phyloP scores from a whole-genome alignment of 768 basidiomycete genomes.

The Myochromella boudieri region DNA sequence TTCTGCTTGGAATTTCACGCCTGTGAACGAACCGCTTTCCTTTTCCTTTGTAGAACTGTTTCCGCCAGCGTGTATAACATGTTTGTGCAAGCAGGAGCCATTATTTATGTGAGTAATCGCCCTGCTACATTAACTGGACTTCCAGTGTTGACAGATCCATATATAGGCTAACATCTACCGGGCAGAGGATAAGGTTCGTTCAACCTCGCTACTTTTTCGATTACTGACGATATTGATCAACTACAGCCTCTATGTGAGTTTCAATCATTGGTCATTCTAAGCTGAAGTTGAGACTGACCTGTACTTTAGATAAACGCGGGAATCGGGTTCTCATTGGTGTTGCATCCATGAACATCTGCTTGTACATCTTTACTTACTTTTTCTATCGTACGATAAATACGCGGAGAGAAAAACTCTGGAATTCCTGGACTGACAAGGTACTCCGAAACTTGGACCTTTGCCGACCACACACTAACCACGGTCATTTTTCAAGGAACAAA shows the following conservation, averaged over 20 bases:
- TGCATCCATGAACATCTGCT: slow-evolving; percentile 47
- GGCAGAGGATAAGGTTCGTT: slow-evolving; percentile 2
- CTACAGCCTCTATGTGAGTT: slow-evolving; percentile 34
- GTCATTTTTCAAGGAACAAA: slow-evolving; percentile 40
- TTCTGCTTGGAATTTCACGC: not conserved
- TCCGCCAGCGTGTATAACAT: slow-evolving; percentile 60
- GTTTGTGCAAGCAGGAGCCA: slow-evolving; percentile 58
- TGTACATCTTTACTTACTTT: slow-evolving; percentile 47
- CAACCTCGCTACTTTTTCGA: not conserved
- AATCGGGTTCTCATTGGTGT: slow-evolving; percentile 58
- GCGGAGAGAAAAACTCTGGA: slow-evolving; percentile 51
- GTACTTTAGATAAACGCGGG: slow-evolving; percentile 50
- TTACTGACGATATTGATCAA: not conserved
- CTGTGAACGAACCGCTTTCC: not conserved
- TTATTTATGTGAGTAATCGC: slow-evolving; percentile 40
- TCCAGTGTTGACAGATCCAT: not conserved
- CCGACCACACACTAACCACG: not conserved
- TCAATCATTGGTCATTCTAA: not conserved
- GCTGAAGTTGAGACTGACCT: not conserved
- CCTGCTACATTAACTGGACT: not conserved
- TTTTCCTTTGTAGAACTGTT: too few relatives aligned
- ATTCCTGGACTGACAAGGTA: slow-evolving; percentile 46
- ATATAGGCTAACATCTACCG: slow-evolving; percentile 53
- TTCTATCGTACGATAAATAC: slow-evolving; percentile 57
- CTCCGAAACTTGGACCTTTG: not conserved